Base-by-base conservation (phyloP, 2,329 filamentous ascomycete genomes). In the Moelleriella libera region DNA sequence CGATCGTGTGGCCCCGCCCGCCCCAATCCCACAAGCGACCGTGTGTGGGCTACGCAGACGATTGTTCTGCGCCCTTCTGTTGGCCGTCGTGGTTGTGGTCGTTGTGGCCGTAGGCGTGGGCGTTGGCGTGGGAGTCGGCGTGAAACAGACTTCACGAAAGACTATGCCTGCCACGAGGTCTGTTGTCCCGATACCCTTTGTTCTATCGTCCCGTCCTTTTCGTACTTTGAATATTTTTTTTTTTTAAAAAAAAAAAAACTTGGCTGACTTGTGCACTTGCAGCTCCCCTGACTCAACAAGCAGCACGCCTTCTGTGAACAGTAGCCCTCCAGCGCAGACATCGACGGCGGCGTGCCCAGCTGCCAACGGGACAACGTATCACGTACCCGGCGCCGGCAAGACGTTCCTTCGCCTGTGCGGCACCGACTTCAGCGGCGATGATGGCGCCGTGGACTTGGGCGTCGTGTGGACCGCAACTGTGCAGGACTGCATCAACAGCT, bases 331-430 rank as follows among this genome's bases (percentile, higher is more conserved):
- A 8, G 30, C 43, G 11, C 42, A 49, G 5, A 48, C 49, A 40
- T 30, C 48, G 11, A 50, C 50, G 30, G 56, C 60, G 2, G 60
- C 63, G 44, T 73, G 70, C 46, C 69, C 70, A 0, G 60, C 58
- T 1, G 61, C 64, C 11, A 71, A 71, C 54, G 65, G 67, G 47
- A 72, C 69, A 1, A 53, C 61, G n/a, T 72, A 68, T 52, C 46
- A 57, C 29, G 67, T 69, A 1, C 63, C 67, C 1, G 61, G 62
- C 7, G 67, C 66, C 4, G 54, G 62, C 6, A 67, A 64, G 50
- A 55, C 49, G 7, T 74, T 74, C 58, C 52, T 66, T 28, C 68
- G 67, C 6, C 46, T 68, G 14, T 74, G 70, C 55, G 70, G 68
- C 31, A 54, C 71, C 47, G 70, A 74, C 56, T 71, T 68, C 54